These are phyloP conservation scores for Kwoniella dejecticola DNA, from an alignment of 768 basidiomycete genomes.

Conservation along the genomic window DNA sequence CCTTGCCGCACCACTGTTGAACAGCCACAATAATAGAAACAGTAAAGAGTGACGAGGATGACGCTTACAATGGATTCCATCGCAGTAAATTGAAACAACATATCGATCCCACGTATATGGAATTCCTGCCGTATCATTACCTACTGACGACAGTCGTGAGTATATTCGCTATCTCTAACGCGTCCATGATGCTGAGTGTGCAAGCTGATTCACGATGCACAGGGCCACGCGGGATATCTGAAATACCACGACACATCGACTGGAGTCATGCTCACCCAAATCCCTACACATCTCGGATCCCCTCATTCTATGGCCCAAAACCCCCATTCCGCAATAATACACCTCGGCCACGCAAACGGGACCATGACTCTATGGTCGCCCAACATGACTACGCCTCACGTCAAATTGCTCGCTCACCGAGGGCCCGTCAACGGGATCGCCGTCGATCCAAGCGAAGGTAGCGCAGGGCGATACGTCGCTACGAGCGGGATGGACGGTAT, in stretches of 20 bases:
- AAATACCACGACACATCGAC: constrained; percentile 98
- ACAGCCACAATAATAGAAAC: neutral
- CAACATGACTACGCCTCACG: constrained; percentile 85
- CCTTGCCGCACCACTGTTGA: neutral
- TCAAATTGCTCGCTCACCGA: constrained; percentile 85
- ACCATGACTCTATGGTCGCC: constrained; percentile 94
- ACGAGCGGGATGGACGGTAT: constrained; percentile 82
- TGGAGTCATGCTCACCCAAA: constrained; percentile 78
- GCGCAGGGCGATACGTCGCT: constrained; percentile 86
- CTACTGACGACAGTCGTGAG: constrained; percentile 79
- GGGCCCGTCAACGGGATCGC: constrained; percentile 80
- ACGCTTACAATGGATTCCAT: neutral
- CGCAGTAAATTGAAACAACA: constrained; percentile 56
- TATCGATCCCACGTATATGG: constrained; percentile 84
- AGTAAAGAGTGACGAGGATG: neutral
- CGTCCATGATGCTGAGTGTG: neutral
- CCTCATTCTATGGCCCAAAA: constrained; percentile 88
- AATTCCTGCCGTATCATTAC: constrained; percentile 96
- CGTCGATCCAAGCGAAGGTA: constrained; percentile 70
- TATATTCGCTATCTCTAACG: constrained; percentile 28
- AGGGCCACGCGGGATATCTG: constrained; percentile 80
- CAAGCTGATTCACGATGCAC: constrained; percentile 55
- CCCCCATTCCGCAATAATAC: constrained; percentile 85
- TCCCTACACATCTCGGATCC: constrained; percentile 85
- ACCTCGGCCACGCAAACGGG: constrained; percentile 93